Evolutionary conservation across 2,329 filamentous ascomycete genomes (phyloP), one percentile per base, ranked within the genome.

Genomic region (Diaporthe nobilis): DNA sequence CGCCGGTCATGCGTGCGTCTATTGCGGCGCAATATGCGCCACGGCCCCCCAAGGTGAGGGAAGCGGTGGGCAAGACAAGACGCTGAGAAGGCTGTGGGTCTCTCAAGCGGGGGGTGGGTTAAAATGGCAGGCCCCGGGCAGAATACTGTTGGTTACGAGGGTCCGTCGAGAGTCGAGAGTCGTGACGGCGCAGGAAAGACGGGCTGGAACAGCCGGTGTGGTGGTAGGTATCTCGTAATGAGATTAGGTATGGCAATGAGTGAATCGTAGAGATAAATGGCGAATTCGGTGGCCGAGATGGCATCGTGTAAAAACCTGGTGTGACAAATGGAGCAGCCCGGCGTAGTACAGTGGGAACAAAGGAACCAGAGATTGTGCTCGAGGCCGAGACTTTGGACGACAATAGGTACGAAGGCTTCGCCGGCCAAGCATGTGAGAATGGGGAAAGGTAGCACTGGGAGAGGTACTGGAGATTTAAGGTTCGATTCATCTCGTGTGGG

Each of bases 401-500:
- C 17, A 49, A 31, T 20, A 49, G 61, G 42, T 34, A 49, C 42
- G 61, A 65, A 42, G 39, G 25, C 44, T 10, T 15, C 28, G 31
- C 63, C 31, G 63, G 65, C 65, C 65, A 39, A 39, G 65, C 65
- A 68, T 68, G 65, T 68, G 65, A 68, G 65, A 68, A 53, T 68
- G 65, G 65, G 22, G 65, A 70, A 22, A 55, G 65, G 65, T 42
- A 70, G 65, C 49, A 55, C 49, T 53, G 65, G 65, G 31, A 25
- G 65, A 70, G 47, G 65, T 55, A 42, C 49, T 70, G 49, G 8
- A n/a, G 49, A 70, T 42, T 70, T 70, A 70, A 70, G 65, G 65
- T 70, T 70, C 49, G 49, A 31, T 49, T 70, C 49, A 15, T 70
- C 65, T 55, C 49, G 34, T 55, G 47, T 68, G 34, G n/a, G 17